A percentile compares a stretch with the other conserved stretches of the same genome.
Evolutionary conservation across 2,329 filamentous ascomycete species (phyloP).

Genomic region (Pseudopyrenochaeta lycopersici): DNA sequence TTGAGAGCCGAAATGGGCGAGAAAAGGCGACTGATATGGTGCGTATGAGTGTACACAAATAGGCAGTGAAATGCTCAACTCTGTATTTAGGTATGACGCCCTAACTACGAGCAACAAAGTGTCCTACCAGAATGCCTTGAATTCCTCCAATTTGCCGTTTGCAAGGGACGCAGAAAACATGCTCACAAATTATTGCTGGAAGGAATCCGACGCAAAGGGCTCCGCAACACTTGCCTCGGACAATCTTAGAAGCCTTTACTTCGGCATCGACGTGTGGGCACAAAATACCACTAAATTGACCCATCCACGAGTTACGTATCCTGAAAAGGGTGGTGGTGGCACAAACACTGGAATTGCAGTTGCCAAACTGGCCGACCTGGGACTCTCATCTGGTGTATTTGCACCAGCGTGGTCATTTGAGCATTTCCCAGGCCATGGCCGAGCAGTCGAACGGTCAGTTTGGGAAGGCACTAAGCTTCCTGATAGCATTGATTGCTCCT

Average conservation of each 20-base stretch:
- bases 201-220: constrained; percentile 29
- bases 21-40: constrained; percentile 52
- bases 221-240: constrained; percentile 37
- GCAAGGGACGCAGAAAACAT: constrained; percentile 49
- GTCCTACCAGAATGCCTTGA: constrained; percentile 57
- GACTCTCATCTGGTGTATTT: constrained; percentile 54
- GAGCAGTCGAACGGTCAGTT: constrained; percentile 40
- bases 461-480: constrained; percentile 47
- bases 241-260: constrained; percentile 42
- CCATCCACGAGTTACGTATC: constrained; percentile 49
- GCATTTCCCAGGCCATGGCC: constrained; percentile 47
- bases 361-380: constrained; percentile 43
- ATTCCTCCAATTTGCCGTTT: constrained; percentile 49
- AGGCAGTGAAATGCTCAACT: neutral
- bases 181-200: constrained; percentile 59
- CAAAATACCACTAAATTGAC: constrained; percentile 47
- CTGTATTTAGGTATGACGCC: constrained; percentile 55
- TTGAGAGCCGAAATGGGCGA: constrained; percentile 42
- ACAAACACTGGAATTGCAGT: constrained; percentile 55
- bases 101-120: constrained; percentile 54
- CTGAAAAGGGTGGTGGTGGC: constrained; percentile 50
- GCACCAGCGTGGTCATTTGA: constrained; percentile 59
- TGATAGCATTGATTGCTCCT: constrained; percentile 41
- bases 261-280: constrained; percentile 59
- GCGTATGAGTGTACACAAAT: constrained; percentile 13